Conservation (phyloP, 129 eudicot genomes). For the Flaveria robusta region DNA sequence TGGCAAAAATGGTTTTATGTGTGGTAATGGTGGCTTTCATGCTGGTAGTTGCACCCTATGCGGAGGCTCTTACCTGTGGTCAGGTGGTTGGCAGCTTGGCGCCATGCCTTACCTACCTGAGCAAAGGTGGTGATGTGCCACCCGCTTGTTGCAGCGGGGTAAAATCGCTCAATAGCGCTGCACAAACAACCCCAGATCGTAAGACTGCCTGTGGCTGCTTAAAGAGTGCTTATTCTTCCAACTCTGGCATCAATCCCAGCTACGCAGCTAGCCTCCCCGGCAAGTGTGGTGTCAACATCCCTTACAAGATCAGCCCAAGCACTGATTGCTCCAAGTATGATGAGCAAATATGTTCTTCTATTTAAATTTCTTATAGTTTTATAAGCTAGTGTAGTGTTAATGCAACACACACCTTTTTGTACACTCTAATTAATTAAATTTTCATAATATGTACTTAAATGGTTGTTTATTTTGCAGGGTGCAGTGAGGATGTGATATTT, state of each 20-base stretch:
- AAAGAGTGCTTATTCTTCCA: constrained; percentile 11
- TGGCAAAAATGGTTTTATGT: constrained; percentile 14
- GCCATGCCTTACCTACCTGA: constrained; percentile 4
- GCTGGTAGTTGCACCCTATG: constrained; percentile 13
- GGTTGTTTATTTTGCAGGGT: neutral
- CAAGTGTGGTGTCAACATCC: constrained; percentile 25
- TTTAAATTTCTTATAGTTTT: neutral
- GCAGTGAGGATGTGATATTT: neutral
- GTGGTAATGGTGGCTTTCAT: neutral
- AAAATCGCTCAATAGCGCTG: constrained; percentile 16
- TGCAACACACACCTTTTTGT: neutral
- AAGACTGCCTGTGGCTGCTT: constrained; percentile 41
- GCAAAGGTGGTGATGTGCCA: neutral
- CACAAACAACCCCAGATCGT: constrained; percentile 39
- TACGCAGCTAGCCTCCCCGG: constrained; percentile 37
- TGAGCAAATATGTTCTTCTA: neutral
- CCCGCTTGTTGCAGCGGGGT: constrained; percentile 36
- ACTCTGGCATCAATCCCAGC: neutral
- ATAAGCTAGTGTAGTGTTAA: too few relatives aligned
- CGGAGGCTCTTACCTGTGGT: constrained; percentile 16
- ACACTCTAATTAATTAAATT: neutral
- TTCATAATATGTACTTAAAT: neutral
- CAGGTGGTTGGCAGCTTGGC: neutral
- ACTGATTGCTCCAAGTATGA: constrained; percentile 49
- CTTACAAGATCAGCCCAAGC: constrained; percentile 43